phyloP scores from a whole-genome alignment of 2,329 filamentous ascomycete genomes.

The Diaporthe capsici region DNA sequence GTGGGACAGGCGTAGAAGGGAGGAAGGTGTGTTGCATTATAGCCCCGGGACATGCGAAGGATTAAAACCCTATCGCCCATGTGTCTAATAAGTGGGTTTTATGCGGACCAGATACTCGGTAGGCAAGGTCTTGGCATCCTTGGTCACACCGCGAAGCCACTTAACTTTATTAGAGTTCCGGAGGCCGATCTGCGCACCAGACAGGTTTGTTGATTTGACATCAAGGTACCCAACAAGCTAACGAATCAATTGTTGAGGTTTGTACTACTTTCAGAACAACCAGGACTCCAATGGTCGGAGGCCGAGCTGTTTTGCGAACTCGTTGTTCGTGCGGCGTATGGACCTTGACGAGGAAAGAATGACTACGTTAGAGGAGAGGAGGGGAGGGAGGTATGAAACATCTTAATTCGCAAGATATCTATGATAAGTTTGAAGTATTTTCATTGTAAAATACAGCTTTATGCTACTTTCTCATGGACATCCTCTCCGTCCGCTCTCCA shows the following conservation, averaged over 20 bases:
- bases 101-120: background rate
- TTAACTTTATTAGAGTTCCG: background rate
- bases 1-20: background rate
- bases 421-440: rapidly evolving
- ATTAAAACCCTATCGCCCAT: background rate
- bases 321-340: background rate
- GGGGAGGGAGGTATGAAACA: no score
- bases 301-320: background rate
- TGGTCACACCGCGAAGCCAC: background rate
- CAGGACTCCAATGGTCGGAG: background rate
- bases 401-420: background rate
- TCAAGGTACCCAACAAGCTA: background rate
- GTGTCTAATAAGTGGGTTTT: background rate
- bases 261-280: background rate
- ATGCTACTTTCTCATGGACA: background rate
- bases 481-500: background rate
- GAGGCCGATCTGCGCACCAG: background rate
- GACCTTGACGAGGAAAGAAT: background rate
- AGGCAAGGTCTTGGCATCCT: background rate
- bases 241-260: background rate
- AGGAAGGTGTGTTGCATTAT: background rate
- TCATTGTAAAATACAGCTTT: background rate
- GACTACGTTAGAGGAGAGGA: no score
- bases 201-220: background rate
- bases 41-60: background rate